These are phyloP conservation scores for Astrothelium macrocarpum DNA, from an alignment of 495 filamentous ascomycete species.

Conservation along the genomic window DNA sequence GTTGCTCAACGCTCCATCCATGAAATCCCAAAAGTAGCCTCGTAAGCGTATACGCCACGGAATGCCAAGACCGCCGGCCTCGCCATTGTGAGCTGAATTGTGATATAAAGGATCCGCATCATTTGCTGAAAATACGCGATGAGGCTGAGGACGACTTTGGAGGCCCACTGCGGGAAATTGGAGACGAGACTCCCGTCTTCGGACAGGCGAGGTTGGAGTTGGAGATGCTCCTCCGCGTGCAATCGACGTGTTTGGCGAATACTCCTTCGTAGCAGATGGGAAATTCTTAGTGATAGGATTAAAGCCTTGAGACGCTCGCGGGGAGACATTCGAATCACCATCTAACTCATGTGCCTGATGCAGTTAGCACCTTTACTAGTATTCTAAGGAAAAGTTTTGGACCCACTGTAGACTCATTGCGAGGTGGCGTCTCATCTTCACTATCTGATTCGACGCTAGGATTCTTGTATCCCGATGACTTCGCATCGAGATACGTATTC, in stretches of 20 bases:
- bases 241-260: neutral
- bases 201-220: neutral
- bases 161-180: neutral
- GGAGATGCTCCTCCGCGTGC: neutral
- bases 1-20: neutral
- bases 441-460: conserved; percentile 4
- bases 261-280: neutral
- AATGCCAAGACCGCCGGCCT: neutral
- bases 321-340: neutral
- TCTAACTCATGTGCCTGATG: neutral
- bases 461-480: neutral
- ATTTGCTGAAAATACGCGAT: neutral
- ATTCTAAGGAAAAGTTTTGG: neutral
- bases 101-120: conserved; percentile 1
- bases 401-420: neutral
- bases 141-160: neutral
- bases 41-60: neutral
- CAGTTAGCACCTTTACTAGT: neutral
- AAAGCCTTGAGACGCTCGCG: neutral
- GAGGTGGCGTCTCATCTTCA: neutral
- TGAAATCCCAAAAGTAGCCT: neutral
- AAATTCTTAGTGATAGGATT: neutral
- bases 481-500: neutral
- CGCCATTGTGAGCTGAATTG: neutral
- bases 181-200: neutral